Evolutionary conservation across 2,329 filamentous ascomycete species (phyloP), one percentile per base, ranked within the genome.

Genomic region (Golovinomyces cichoracearum): DNA sequence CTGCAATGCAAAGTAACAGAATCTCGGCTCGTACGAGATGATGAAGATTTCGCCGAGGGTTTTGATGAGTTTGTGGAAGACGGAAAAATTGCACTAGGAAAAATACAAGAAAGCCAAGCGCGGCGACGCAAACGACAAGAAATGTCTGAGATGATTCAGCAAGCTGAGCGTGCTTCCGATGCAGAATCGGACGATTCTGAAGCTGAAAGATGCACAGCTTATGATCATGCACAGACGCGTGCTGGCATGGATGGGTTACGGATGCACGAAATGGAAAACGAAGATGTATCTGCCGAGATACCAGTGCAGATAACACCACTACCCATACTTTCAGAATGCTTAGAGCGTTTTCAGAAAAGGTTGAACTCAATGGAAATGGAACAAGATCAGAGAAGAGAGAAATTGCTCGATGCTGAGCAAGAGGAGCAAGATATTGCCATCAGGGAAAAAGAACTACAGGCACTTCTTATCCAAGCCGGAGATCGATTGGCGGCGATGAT

Each of bases 21-120:
- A 52, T 81, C 80, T 5, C 73, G 88, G 1, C 70, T 95, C 1
- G 72, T 85, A 5, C 73, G 71, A 38, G 85, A 94, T 29, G 88
- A 95, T 56, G 88, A 95, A 60, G 84, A 95, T 58, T 72, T 94
- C 0, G 83, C 82, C 33, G 90, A 95, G 64, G 86, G 85, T 0
- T 95, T 93, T 56, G 88, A 95, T 51, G 80, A 88, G 49, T 93
- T 83, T 57, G 83, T 90, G 7, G 82, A 90, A 37, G 83, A 93
- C 59, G 84, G 82, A 7, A 74, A 75, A 6, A 73, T 94, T 9
- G 74, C 82, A 1, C 68, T 94, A 0, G 83, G 85, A 29, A 76
- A 72, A 52, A 82, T 80, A 52, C 84, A 84, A 0, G 83, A 90
- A 63, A 74, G 73, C 19, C 82, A 84, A 55, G 78, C 74, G 0